These are phyloP conservation scores for Pistacia integerrima DNA, from an alignment of 345 rosid genomes.

Conservation along the genomic window DNA sequence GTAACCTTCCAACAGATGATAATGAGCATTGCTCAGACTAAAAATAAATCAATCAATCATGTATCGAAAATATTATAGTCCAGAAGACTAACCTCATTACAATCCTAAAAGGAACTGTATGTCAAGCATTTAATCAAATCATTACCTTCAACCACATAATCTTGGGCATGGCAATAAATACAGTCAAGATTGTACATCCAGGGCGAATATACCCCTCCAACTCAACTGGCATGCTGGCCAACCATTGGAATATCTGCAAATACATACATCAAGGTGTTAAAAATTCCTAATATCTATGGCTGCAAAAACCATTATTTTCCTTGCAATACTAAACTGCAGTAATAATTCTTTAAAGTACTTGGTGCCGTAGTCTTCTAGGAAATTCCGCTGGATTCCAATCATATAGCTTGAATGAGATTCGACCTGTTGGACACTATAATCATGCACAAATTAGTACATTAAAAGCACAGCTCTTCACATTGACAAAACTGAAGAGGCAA, in stretches of 20 bases:
- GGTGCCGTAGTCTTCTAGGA: conserved; percentile 98
- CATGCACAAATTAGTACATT: conserved; percentile 30
- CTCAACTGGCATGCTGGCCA: conserved; percentile 97
- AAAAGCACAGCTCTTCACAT: neutral
- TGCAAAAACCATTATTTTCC: conserved; percentile 13
- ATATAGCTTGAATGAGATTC: conserved; percentile 96
- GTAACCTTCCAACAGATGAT: neutral
- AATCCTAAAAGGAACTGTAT: neutral
- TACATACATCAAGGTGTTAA: conserved; percentile 30
- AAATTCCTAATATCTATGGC: conserved; percentile 30
- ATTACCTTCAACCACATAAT: conserved; percentile 88
- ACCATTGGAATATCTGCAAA: conserved; percentile 88
- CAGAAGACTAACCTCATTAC: neutral
- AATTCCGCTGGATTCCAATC: conserved; percentile 99
- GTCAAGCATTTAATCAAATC: conserved; percentile 1
- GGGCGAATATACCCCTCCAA: conserved; percentile 97
- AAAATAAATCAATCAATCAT: neutral
- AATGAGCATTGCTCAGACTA: neutral
- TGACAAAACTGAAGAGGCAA: neutral
- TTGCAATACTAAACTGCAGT: conserved; percentile 68
- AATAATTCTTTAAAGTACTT: conserved; percentile 71
- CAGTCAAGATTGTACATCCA: conserved; percentile 92
- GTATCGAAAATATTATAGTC: neutral
- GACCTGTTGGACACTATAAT: conserved; percentile 91
- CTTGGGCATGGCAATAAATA: conserved; percentile 82